These are phyloP conservation scores for Arthrobotrys conoides DNA, from an alignment of 2,329 filamentous ascomycete species.

Conservation along the genomic window DNA sequence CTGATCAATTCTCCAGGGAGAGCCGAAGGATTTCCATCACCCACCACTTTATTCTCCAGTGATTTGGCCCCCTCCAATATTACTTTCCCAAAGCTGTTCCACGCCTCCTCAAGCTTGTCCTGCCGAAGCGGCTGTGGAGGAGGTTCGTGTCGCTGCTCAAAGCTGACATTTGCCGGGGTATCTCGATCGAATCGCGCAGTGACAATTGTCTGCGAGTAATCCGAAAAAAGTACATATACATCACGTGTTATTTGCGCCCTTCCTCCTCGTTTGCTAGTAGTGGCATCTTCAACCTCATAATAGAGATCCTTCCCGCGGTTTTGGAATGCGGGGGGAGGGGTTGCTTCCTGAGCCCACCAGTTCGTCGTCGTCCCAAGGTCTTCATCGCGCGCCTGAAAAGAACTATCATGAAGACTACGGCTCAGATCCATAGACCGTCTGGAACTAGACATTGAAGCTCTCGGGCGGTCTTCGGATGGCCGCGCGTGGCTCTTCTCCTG, in stretches of 20 bases:
- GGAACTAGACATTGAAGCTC: conserved; percentile 43
- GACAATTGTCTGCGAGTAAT: conserved; percentile 95
- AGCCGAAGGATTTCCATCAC: conserved; percentile 83
- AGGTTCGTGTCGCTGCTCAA: conserved; percentile 88
- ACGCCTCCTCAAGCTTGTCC: conserved; percentile 90
- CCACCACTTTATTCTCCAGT: conserved; percentile 84
- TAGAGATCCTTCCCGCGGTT: conserved; percentile 82
- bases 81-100: conserved; percentile 82
- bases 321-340: conserved; percentile 84
- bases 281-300: conserved; percentile 84
- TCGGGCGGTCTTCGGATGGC: conserved; percentile 46
- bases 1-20: conserved; percentile 85
- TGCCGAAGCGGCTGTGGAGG: conserved; percentile 87
- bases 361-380: conserved; percentile 80
- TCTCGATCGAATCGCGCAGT: conserved; percentile 83
- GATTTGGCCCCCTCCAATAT: conserved; percentile 79
- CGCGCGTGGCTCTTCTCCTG: conserved; percentile 35
- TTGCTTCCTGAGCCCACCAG: conserved; percentile 90
- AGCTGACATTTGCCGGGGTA: conserved; percentile 78
- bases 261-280: conserved; percentile 77
- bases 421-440: conserved; percentile 79
- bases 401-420: conserved; percentile 78
- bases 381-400: conserved; percentile 86
- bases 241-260: conserved; percentile 82
- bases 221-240: conserved; percentile 89